These are phyloP conservation scores for Basipetospora chlamydospora DNA, from an alignment of 2,329 filamentous ascomycete genomes.

Conservation along the genomic window DNA sequence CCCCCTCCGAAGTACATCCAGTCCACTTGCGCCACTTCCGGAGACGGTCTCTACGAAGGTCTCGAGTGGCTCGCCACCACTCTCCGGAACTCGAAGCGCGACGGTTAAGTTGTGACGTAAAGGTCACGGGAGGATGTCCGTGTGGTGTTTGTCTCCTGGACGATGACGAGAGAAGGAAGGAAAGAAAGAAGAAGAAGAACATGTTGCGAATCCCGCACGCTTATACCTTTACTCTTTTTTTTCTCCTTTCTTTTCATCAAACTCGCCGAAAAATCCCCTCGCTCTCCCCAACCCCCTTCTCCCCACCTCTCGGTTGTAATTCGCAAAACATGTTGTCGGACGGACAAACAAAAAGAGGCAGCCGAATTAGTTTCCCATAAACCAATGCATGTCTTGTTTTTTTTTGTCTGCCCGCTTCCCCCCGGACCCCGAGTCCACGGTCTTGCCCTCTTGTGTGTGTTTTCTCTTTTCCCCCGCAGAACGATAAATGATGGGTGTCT, in stretches of 20 bases:
- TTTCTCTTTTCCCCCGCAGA: slow-evolving; percentile 9
- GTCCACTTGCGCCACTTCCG: slow-evolving; percentile 97
- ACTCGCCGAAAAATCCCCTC: too few species aligned
- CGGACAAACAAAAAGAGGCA: slow-evolving; percentile 33
- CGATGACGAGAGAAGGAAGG: too few species aligned
- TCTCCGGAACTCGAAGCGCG: slow-evolving; percentile 50
- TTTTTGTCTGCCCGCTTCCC: slow-evolving; percentile 10
- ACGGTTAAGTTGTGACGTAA: neutral
- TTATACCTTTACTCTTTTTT: too few species aligned
- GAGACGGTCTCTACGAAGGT: slow-evolving; percentile 99
- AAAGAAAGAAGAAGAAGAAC: slow-evolving; percentile 7
- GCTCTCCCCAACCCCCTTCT: too few species aligned
- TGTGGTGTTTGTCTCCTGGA: too few species aligned
- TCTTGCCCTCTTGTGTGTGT: slow-evolving; percentile 12
- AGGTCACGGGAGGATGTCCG: too few species aligned
- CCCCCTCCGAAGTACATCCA: slow-evolving; percentile 67
- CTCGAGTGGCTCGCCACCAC: slow-evolving; percentile 83
- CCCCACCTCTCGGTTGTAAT: slow-evolving; percentile 42
- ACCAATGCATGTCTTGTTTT: slow-evolving; percentile 19
- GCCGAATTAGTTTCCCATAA: slow-evolving; percentile 42
- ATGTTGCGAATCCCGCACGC: slow-evolving; percentile 7
- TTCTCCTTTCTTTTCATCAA: too few species aligned
- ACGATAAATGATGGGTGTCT: neutral
- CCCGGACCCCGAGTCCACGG: slow-evolving; percentile 14
- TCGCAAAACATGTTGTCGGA: slow-evolving; percentile 37